Evolutionary conservation across 495 filamentous ascomycete species (phyloP).

Genomic region (Letharia columbiana): DNA sequence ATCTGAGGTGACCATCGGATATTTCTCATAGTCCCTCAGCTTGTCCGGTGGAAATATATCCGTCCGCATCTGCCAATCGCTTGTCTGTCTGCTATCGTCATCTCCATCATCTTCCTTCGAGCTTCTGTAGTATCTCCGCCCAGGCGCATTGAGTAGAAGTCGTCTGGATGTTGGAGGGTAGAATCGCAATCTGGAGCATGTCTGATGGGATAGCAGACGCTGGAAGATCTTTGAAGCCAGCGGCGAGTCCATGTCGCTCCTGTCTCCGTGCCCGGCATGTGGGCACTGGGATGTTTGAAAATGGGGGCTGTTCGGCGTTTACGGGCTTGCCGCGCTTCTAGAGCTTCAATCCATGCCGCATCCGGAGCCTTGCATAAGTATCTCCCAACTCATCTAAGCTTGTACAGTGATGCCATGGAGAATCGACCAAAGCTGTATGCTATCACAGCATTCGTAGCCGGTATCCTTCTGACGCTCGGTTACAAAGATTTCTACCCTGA

Average conservation of each 20-base stretch:
- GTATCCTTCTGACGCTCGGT: slow-evolving; percentile 60
- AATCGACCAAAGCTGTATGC: slow-evolving; percentile 37
- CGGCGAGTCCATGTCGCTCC: slow-evolving; percentile 71
- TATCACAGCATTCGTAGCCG: slow-evolving; percentile 62
- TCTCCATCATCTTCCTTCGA: slow-evolving; percentile 19
- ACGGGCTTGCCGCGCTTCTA: slow-evolving; percentile 9
- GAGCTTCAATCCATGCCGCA: slow-evolving; percentile 12
- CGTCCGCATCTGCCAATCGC: slow-evolving; percentile 72
- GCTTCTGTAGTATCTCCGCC: slow-evolving; percentile 18
- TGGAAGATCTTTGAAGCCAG: slow-evolving; percentile 69
- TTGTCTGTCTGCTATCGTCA: slow-evolving; percentile 33
- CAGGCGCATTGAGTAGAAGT: slow-evolving; percentile 13
- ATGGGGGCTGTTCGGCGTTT: slow-evolving; percentile 3
- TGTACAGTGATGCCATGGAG: slow-evolving; percentile 17
- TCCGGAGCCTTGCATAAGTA: neutral
- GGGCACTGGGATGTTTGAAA: neutral
- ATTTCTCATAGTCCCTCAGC: slow-evolving; percentile 65
- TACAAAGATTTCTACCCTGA: slow-evolving; percentile 69
- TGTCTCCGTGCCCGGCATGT: neutral
- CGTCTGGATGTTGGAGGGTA: slow-evolving; percentile 35
- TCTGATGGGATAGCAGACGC: slow-evolving; percentile 65
- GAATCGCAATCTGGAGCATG: slow-evolving; percentile 54
- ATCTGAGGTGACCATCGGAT: slow-evolving; percentile 76
- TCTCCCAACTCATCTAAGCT: neutral
- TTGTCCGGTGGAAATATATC: slow-evolving; percentile 64